A percentile compares a stretch with the other conserved stretches of the same genome.
These are phyloP conservation scores for Panicum virgatum DNA, from an alignment of 202 grass and related monocot species.

Conservation along the genomic window DNA sequence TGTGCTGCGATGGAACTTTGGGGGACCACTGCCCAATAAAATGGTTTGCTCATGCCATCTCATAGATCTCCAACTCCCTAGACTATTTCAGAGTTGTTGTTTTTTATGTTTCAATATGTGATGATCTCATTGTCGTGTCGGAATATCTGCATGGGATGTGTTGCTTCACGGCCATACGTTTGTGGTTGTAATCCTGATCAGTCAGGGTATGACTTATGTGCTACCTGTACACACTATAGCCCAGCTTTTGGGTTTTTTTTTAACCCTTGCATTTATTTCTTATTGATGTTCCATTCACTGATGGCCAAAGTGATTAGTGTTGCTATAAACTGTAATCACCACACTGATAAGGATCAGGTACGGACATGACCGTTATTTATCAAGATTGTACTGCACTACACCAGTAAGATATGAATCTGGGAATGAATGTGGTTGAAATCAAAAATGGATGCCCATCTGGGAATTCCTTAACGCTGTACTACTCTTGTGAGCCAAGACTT, in stretches of 20 bases:
- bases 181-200: conserved; percentile 7
- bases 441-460: neutral
- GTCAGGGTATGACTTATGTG: neutral
- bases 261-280: conserved; percentile 11
- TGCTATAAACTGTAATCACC: neutral
- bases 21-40: conserved; percentile 12
- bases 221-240: neutral
- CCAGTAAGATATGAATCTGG: no score
- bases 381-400: neutral
- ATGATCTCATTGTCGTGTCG: conserved; percentile 7
- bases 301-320: neutral
- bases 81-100: conserved; percentile 2
- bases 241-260: neutral
- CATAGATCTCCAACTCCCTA: conserved; percentile 33
- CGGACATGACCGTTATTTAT: neutral
- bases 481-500: neutral
- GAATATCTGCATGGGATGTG: conserved; percentile 11
- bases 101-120: conserved; percentile 3
- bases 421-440: neutral
- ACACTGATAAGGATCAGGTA: neutral
- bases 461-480: neutral
- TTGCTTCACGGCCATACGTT: conserved; percentile 11
- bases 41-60: conserved; percentile 15
- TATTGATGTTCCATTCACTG: neutral
- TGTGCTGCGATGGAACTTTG: neutral